These are phyloP conservation scores for Tillandsia leiboldiana DNA, from an alignment of 176 grass and related monocot genomes.

Conservation along the genomic window DNA sequence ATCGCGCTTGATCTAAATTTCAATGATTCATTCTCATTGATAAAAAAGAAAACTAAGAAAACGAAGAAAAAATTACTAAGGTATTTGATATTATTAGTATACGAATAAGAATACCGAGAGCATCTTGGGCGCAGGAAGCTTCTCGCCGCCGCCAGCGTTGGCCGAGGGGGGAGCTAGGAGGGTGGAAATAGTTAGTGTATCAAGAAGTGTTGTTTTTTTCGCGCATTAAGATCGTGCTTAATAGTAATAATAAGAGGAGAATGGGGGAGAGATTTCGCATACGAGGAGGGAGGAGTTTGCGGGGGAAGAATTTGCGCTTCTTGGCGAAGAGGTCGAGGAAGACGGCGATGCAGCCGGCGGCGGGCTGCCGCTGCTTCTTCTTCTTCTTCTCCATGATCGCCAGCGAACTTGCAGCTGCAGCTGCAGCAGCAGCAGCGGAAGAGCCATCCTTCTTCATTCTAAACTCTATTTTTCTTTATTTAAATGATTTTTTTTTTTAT, in stretches of 20 bases:
- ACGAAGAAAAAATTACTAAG: not conserved
- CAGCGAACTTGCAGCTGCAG: not conserved
- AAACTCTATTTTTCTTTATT: not conserved
- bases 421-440: not conserved
- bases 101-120: not conserved
- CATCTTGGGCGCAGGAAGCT: not conserved
- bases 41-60: too few relatives aligned
- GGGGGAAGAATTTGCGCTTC: not conserved
- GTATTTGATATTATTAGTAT: not conserved
- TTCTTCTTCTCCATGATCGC: slow-evolving; percentile 4
- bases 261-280: not conserved
- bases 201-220: not conserved
- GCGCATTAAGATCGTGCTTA: not conserved
- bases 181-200: not conserved
- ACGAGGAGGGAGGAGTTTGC: not conserved
- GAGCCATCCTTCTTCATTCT: not conserved
- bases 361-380: not conserved
- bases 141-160: not conserved
- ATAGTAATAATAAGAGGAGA: not conserved
- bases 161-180: not conserved
- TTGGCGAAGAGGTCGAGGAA: not conserved
- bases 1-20: not conserved
- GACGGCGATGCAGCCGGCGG: not conserved
- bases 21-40: not conserved
- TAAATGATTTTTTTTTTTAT: not conserved